A percentile compares a stretch with the other conserved stretches of the same genome.
Evolutionary conservation across 2,329 filamentous ascomycete species (phyloP).

Genomic region (Beauveria scarabaeidicola): DNA sequence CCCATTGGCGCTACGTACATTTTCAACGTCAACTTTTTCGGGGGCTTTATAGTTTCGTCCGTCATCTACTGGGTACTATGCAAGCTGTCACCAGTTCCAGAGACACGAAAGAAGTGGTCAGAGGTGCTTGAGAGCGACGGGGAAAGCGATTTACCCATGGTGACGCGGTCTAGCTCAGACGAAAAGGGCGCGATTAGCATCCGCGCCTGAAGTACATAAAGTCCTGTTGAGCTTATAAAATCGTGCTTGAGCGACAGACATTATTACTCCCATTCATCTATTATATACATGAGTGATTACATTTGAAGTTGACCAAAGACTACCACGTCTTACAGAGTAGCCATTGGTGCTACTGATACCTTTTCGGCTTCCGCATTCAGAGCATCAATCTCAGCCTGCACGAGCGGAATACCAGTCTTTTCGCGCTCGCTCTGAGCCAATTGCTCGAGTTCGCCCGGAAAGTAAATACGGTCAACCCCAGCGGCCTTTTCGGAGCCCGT

Average conservation of each 20-base stretch:
- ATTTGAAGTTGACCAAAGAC: background rate
- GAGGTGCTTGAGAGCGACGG: constrained; percentile 43
- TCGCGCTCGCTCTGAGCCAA: constrained; percentile 41
- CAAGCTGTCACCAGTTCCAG: constrained; percentile 61
- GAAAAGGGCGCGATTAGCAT: background rate
- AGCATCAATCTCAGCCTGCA: constrained; percentile 45
- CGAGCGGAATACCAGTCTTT: constrained; percentile 50
- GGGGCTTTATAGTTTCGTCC: constrained; percentile 65
- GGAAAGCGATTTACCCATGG: background rate
- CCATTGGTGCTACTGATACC: constrained; percentile 27
- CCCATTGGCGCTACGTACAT: constrained; percentile 75
- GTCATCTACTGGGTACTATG: constrained; percentile 63
- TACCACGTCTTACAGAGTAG: background rate
- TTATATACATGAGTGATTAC: background rate
- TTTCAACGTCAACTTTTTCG: constrained; percentile 87
- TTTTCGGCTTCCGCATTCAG: constrained; percentile 44
- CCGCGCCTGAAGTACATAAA: background rate
- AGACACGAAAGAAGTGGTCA: constrained; percentile 66
- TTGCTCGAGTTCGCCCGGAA: constrained; percentile 55
- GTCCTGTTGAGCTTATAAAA: background rate
- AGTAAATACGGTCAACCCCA: constrained; percentile 51
- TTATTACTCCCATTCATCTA: background rate
- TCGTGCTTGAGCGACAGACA: background rate
- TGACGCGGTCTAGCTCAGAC: background rate
- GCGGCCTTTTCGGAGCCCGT: constrained; percentile 44